Base-by-base conservation (phyloP, 2,329 filamentous ascomycete genomes). In the Penicillium sp. region DNA sequence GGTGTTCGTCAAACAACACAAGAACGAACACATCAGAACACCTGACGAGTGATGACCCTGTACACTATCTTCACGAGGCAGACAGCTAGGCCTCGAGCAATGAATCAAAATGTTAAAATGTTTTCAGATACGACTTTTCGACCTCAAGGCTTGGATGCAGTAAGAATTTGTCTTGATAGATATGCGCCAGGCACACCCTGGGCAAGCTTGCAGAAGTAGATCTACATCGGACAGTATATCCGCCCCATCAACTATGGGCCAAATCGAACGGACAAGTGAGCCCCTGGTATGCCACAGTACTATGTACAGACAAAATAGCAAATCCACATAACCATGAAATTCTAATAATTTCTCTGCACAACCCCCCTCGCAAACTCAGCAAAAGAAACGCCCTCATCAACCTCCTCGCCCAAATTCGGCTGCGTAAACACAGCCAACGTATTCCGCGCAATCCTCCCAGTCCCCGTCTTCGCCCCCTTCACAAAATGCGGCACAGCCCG, bases 401-500 rank as follows among this genome's bases (percentile, higher is more conserved):
- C 82, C 27, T 85, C 77, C 52, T 86, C 79, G 0, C 85, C 87
- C 82, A 97, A 73, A 75, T 97, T 96, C 20, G 94, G 94, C 80
- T 99, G 94, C 52, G 93, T 99, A 68, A 97, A 99, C 8, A 97
- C 91, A 0, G 94, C 94, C 60, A 99, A 75, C 8, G 94, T 99
- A 75, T 97, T 97, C 52, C 88, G 78, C 23, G 88, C 89, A 53
- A 92, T 81, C 23, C 77, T 39, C 4, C 52, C 51, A 2, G 76
- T 78, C 12, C 74, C 76, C 51, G 79, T 69, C 58, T 83, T 80
- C 4, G 88, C 86, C 0, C 92, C 93, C 59, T 88, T 82, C 7
- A 99, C 94, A 71, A 96, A 97, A 77, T 99, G 94, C 60, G 94
- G 93, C 54, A 97, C 94, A 1, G 94, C 94, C 73, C 88, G 90